Percentiles rank a stretch among this genome's conserved stretches.
These are phyloP conservation scores for Blastobotrys elegans DNA, from an alignment of 1,139 yeast genomes.

Conservation along the genomic window DNA sequence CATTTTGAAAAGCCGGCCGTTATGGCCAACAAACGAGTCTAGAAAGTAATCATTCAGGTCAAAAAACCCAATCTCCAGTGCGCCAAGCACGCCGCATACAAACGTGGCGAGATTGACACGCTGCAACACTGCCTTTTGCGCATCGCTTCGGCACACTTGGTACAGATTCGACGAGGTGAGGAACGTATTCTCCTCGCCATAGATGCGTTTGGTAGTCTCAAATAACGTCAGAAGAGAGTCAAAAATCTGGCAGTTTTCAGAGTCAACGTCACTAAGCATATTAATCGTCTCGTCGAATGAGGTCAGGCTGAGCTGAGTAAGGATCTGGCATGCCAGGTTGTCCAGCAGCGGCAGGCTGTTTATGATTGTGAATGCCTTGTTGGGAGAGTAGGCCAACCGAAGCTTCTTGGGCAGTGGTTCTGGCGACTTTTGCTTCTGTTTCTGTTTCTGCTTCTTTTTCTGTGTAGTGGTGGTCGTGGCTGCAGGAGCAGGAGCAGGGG, in stretches of 20 bases:
- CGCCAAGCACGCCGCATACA: conserved; percentile 75
- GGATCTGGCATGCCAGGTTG: conserved; percentile 66
- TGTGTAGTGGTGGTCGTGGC: not conserved
- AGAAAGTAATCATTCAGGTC: conserved; percentile 77
- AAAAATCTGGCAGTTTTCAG: conserved; percentile 69
- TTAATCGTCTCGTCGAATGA: conserved; percentile 64
- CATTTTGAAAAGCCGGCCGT: conserved; percentile 62
- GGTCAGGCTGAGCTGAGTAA: conserved; percentile 65
- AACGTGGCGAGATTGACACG: conserved; percentile 87
- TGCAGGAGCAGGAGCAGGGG: not conserved
- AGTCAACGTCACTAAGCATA: conserved; percentile 66
- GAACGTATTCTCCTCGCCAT: conserved; percentile 28
- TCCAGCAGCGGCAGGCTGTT: conserved; percentile 70
- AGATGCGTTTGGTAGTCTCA: conserved; percentile 45
- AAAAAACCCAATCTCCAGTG: conserved; percentile 81
- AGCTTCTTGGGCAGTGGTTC: not conserved
- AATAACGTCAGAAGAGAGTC: conserved; percentile 68
- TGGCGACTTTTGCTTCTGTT: not conserved
- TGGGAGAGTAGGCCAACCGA: conserved; percentile 6
- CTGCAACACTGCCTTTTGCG: conserved; percentile 46
- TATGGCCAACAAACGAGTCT: conserved; percentile 57
- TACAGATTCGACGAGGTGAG: conserved; percentile 21
- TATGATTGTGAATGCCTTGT: conserved; percentile 45
- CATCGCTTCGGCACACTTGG: conserved; percentile 9
- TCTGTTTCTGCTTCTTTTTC: not conserved